Base-by-base conservation (phyloP, 352 stramenopile genomes). In the Pelagophyceae sp. region DNA sequence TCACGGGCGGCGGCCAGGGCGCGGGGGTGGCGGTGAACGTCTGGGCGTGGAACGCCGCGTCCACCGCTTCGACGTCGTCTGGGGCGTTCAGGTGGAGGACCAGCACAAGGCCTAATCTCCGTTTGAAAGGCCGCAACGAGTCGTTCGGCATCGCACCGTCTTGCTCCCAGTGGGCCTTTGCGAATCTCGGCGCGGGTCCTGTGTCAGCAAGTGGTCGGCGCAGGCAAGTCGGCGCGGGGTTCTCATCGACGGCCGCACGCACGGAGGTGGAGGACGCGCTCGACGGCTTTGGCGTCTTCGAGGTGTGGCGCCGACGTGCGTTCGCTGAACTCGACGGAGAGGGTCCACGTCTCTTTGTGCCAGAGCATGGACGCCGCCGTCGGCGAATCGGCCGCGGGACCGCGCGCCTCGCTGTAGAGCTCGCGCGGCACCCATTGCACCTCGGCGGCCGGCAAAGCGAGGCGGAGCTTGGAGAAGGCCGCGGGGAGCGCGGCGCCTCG, bases 1-100 rank as follows among this genome's bases (percentile, higher is more conserved):
- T n/a, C n/a, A n/a, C n/a, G 1, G 61, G n/a, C 3, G 61, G 61
- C 61, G 61, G 61, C 61, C 61, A 71, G 29, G 61, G 61, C n/a
- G n/a, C 61, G 15, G 15, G 3, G n/a, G 31, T 6, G 1, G 61
- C 61, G n/a, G 3, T 23, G 31, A 71, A 71, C n/a, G 29, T 38
- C 33, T 29, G 29, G 3, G 11, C 29, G 3, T 71, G 15, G 33
- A 71, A 71, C 15, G 15, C 15, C 33, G 29, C 61, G 5, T 35
- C 29, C 3, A 71, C 27, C 15, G n/a, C n/a, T 15, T 71, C 61
- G 3, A 29, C 61, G 61, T 71, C 61, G 61, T 37, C 33, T 31
- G 61, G 61, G n/a, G 61, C 61, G 61, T 71, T 71, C 15, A 71
- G 11, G 33, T 37, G 61, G 25, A 37, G 3, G 15, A 40, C 61